Conservation (phyloP, 331 rosid species). For the Rosa hybrid region DNA sequence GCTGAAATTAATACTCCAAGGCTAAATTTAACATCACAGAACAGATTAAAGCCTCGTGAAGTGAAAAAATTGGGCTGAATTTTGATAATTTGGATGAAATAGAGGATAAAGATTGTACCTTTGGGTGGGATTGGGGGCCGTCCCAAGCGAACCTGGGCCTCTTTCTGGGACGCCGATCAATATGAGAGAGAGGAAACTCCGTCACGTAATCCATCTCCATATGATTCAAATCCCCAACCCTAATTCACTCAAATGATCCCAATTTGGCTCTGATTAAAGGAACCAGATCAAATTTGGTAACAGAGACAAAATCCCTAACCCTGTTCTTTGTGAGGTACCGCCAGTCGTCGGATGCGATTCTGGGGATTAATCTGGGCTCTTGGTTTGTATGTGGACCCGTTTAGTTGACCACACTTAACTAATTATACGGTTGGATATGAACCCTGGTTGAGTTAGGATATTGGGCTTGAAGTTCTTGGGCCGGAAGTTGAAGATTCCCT, state of each 20-base stretch:
- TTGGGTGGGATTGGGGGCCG: constrained; percentile 46
- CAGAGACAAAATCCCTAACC: constrained; percentile 29
- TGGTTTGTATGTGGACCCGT: background rate
- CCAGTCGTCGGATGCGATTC: constrained; percentile 31
- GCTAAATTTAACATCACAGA: background rate
- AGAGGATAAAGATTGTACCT: constrained; percentile 39
- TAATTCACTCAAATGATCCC: constrained; percentile 8
- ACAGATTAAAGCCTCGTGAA: background rate
- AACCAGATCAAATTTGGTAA: constrained; percentile 16
- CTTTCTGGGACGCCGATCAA: constrained; percentile 63
- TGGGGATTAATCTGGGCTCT: constrained; percentile 14
- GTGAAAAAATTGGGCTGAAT: background rate
- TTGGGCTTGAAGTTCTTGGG: background rate
- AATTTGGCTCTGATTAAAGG: constrained; percentile 9
- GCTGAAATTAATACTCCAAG: background rate
- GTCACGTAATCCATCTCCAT: constrained; percentile 52
- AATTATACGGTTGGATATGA: constrained; percentile 1
- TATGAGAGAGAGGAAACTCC: constrained; percentile 43
- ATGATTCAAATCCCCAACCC: constrained; percentile 26
- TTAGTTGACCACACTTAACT: background rate
- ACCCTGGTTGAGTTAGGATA: constrained; percentile 27
- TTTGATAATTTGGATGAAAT: background rate
- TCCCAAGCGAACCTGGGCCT: constrained; percentile 58
- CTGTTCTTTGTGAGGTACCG: constrained; percentile 26
- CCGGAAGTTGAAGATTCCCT: background rate